phyloP scores from a whole-genome alignment of 1,139 yeast species.

The Candida smagusa region DNA sequence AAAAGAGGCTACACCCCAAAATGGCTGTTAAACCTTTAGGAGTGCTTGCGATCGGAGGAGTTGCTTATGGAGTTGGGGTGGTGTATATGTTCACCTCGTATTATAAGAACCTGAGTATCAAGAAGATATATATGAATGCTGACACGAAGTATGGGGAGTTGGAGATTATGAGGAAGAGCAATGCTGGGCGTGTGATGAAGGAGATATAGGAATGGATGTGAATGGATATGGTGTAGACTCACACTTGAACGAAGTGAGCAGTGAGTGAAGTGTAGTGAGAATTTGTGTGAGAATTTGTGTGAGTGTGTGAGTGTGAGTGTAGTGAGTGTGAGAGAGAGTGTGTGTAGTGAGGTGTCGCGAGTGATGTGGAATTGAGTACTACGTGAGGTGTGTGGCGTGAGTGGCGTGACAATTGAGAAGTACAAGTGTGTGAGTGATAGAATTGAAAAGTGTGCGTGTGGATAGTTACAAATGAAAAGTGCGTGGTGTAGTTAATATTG shows the following conservation, averaged over 20 bases:
- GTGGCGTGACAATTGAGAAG: too few relatives aligned
- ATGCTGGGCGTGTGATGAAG: slow-evolving; percentile 8
- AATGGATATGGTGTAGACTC: background rate
- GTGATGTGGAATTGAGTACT: too few relatives aligned
- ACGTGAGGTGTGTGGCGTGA: too few relatives aligned
- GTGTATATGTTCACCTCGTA: slow-evolving; percentile 36
- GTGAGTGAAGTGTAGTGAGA: too few relatives aligned
- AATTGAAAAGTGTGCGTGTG: too few relatives aligned
- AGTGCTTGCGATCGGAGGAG: slow-evolving; percentile 35
- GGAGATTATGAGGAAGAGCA: slow-evolving; percentile 18
- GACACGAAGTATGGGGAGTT: slow-evolving; percentile 31
- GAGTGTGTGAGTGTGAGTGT: background rate
- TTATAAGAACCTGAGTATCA: slow-evolving; percentile 29
- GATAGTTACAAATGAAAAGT: too few relatives aligned
- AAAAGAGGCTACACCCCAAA: too few relatives aligned
- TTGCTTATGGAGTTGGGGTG: slow-evolving; percentile 32
- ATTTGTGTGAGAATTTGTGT: too few relatives aligned
- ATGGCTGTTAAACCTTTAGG: slow-evolving; percentile 13
- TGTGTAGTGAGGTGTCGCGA: background rate
- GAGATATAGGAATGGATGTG: background rate
- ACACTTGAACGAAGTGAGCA: too few relatives aligned
- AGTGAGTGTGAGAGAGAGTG: background rate
- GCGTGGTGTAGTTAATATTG: too few relatives aligned
- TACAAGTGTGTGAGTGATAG: too few relatives aligned
- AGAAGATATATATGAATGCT: slow-evolving; percentile 26